Base-by-base conservation (phyloP, 139 green algal species). In the Coelastrella sp. region DNA sequence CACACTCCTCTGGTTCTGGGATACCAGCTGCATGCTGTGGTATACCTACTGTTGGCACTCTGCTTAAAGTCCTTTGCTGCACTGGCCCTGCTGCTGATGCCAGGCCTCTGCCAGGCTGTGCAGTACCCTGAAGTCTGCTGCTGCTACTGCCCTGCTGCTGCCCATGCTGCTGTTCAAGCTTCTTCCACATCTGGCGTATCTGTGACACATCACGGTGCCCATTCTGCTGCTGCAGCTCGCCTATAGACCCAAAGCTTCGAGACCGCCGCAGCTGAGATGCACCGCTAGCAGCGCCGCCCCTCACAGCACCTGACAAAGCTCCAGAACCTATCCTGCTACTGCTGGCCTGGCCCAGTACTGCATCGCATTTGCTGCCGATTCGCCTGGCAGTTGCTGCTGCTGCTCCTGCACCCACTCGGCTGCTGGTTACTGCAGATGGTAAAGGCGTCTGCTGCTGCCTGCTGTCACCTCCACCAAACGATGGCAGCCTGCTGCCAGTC, bases 151-250 rank as follows among this genome's bases (percentile, higher is more conserved):
- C 61, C 64, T 78, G 23, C 57, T 22, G n/a, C 22, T 17, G 73
- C 58, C 59, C 17, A 71, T 71, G 66, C 84, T 73, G 73, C 73
- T 83, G 54, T 59, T 16, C 54, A 61, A 14, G 20, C 83, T 81
- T 23, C 86, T 90, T 57, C 86, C 61, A 76, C 86, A 85, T 84
- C 23, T 61, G 61, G 4, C 71, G 68, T 32, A 82, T 14, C 71
- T 73, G 32, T 56, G 68, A 68, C 4, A 81, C 84, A 73, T 81
- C 71, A 6, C 13, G 17, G 5, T 59, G 83, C 47, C 54, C 68
- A 54, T 32, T 32, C 65, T 76, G 16, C 47, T 88, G 83, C 17
- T 74, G 20, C 7, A 89, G 54, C 20, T 89, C 68, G 17, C 47
- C 71, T 13, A 82, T 17, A 23, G 68, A 89, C 22, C 68, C 84